Base-by-base conservation (phyloP, 2,329 filamentous ascomycete species). In the Monosporascus sp. region DNA sequence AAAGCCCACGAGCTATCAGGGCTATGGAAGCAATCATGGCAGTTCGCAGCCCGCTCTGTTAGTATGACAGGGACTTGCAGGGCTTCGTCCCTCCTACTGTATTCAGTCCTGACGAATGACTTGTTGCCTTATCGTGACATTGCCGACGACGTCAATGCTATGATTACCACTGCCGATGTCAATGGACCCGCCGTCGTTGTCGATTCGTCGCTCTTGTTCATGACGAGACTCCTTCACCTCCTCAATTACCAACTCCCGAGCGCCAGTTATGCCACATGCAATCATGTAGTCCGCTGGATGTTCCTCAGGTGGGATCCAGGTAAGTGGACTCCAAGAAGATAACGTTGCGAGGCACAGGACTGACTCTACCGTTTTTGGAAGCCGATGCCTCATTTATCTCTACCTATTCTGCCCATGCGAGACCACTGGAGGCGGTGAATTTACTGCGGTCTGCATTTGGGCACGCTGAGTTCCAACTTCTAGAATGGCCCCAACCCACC, bases 221-320 rank as follows among this genome's bases (percentile, higher is more conserved):
- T 96, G 82, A 75, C 80, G 17, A 80, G 81, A 52, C 69, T 95
- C 43, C 75, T 94, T 37, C 79, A 85, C 52, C 74, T 84, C 41
- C 82, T 84, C 50, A 85, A 87, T 59, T 78, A 81, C 27, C 80
- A 86, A 62, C 83, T 87, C 45, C 87, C 89, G 2, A 86, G 82
- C 54, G 81, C 82, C 37, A 88, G 82, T 59, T 81, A 85, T 60
- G 77, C 78, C 40, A 87, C 85, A 3, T 85, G 84, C 38, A 87
- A 84, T 58, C 83, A 88, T 62, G 79, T 94, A 37, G 81, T 94
- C 52, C 80, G 85, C 61, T 99, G 94, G 94, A 69, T 94, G 1
- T 85, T 91, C 61, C 80, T 85, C 37, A 86, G 81, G 63, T 99
- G 93, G 91, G 85, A 85, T 59, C 88, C 91, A 59, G 85, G 89